Base-by-base conservation (phyloP, 2,329 filamentous ascomycete species). In the Diaporthe nobilis region DNA sequence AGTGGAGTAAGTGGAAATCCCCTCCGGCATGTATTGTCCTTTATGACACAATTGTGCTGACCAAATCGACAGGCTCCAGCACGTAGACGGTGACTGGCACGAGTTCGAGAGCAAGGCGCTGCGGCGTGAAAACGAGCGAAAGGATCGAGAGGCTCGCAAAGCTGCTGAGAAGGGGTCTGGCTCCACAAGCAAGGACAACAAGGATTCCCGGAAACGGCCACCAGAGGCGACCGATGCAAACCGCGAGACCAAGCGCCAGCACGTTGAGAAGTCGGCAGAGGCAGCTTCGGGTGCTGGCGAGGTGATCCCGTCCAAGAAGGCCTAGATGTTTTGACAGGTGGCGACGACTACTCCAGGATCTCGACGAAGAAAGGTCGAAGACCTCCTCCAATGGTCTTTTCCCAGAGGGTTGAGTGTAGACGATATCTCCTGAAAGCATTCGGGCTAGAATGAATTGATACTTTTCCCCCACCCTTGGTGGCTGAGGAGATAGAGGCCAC, bases 81-180 rank as follows among this genome's bases (percentile, higher is more conserved):
- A 92, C 67, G 89, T 99, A 42, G 92, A 97, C 80, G 97, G 97
- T 31, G 97, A 99, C 80, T 99, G 97, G 97, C 97, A 99, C 82
- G 97, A 99, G 83, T 98, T 98, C 81, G 97, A 99, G 86, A 98
- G 95, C 74, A 99, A 99, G 86, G 96, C 95, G 22, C 88, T 98
- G 37, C 90, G 97, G 44, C 97, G 97, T 79, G 96, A 98, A 83
- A 96, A 95, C 80, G 95, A 97, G 83, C 91, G 91, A 73, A 88
- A 87, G 77, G 89, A 91, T 39, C 86, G 88, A 74, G 89, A 91
- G 72, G 88, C 88, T 10, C 85, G 86, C 5, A 87, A 85, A 8
- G 84, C 83, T 57, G 85, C 86, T 0, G 84, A 84, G 25, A 88
- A 86, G 79, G 79, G 77, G 12, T 78, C 42, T 82, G 84, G 28